phyloP scores from a whole-genome alignment of 169 alveolate species.

The Perkinsus marinus region DNA sequence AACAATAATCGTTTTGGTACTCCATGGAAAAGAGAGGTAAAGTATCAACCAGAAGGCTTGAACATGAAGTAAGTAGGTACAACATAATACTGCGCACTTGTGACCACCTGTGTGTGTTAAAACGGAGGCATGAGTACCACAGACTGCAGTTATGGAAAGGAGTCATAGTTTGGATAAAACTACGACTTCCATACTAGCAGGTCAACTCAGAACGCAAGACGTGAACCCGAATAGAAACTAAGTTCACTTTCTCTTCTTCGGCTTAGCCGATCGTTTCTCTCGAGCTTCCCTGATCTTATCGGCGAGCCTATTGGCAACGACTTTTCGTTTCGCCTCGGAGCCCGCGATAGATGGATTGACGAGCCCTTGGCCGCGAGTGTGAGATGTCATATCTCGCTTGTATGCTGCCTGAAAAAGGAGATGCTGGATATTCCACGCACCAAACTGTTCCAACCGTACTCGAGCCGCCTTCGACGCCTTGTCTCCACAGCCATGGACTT shows the following conservation, averaged over 20 bases:
- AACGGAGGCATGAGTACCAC: not conserved
- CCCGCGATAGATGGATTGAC: not conserved
- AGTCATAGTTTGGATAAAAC: no score
- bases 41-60: no score
- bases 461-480: not conserved
- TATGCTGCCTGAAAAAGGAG: not conserved
- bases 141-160: no score
- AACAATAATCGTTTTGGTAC: no score
- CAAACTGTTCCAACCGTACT: not conserved
- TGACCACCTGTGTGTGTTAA: not conserved
- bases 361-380: not conserved
- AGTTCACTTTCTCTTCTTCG: not conserved
- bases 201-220: no score
- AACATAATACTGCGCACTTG: not conserved
- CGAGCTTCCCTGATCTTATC: not conserved
- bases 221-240: no score
- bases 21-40: no score
- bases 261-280: not conserved
- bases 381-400: not conserved
- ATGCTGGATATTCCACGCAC: not conserved
- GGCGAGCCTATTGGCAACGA: not conserved
- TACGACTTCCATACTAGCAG: no score
- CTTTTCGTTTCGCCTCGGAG: not conserved
- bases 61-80: no score
- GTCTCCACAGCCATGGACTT: conserved; percentile 14